Evolutionary conservation across 495 filamentous ascomycete genomes (phyloP), one percentile per base, ranked within the genome.

Genomic region (Aspergillus nanangensis): DNA sequence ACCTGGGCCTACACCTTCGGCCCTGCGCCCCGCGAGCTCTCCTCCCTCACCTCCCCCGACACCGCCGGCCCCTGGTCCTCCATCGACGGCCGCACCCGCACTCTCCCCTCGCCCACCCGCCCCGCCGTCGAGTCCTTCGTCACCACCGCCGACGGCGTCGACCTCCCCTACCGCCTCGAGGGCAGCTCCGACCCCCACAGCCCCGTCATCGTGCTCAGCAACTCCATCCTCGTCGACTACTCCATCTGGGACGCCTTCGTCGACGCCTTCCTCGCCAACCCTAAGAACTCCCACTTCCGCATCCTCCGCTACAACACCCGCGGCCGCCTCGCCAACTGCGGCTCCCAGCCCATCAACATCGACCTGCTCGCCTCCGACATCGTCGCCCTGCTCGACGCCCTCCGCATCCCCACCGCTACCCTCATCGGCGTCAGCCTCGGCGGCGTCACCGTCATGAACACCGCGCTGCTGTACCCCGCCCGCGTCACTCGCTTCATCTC

Each of bases 231-330:
- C 0, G 82, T 82, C 3, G 76, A 79, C 9, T 74, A 78, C 53
- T 72, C 74, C 65, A 90, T 93, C 72, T 93, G 88, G 88, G 82
- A 90, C 54, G 68, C 67, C 13, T 82, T 91, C 53, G 65, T 90
- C 10, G 65, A 71, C 15, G 55, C 67, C 1, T 79, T 85, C 66
- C 72, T 86, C 45, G 66, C 84, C 24, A 70, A 72, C 31, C 55
- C 69, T 0, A 56, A 72, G 38, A 79, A 86, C 34, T 75, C 77
- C 25, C 75, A 78, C 32, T 84, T 86, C 61, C 80, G 84, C 45
- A 73, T 90, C 52, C 70, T 92, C 5, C 79, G 85, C 5, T 90
- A 87, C 59, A 73, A 82, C 53, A 78, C 78, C 22, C 83, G 87
- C 42, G 87, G 84, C 25, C 76, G 83, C 50, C 63, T 43, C 53